These are phyloP conservation scores for Choanephora cucurbitarum DNA, from an alignment of 371 early-diverging fungal genomes.

Conservation along the genomic window DNA sequence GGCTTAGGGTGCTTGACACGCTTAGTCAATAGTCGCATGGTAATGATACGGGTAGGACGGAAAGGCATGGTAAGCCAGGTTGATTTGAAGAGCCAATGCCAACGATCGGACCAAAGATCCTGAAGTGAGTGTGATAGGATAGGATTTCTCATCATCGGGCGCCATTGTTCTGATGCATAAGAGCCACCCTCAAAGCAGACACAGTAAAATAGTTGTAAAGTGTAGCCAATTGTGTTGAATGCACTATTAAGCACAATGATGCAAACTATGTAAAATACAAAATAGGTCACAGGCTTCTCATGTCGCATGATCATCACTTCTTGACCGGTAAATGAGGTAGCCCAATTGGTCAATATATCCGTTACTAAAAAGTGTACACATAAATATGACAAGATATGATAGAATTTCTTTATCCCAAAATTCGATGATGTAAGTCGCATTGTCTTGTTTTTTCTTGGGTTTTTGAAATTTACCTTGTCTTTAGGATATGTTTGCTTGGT, in stretches of 20 bases:
- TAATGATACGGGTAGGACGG: slow-evolving; percentile 33
- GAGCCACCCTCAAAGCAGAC: slow-evolving; percentile 37
- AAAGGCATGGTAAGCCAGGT: slow-evolving; percentile 49
- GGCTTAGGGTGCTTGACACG: slow-evolving; percentile 24
- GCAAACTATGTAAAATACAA: slow-evolving; percentile 20
- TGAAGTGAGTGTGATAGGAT: slow-evolving; percentile 29
- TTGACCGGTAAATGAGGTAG: slow-evolving; percentile 22
- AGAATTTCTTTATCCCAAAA: slow-evolving; percentile 43
- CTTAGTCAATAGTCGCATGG: slow-evolving; percentile 28
- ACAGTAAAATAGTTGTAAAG: slow-evolving; percentile 34
- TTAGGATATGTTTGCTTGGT: slow-evolving; percentile 25
- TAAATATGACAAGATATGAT: slow-evolving; percentile 31
- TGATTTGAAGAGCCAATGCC: slow-evolving; percentile 42
- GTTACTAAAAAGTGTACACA: slow-evolving; percentile 12
- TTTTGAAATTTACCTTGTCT: slow-evolving; percentile 33
- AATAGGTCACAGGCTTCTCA: slow-evolving; percentile 27
- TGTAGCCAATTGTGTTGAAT: slow-evolving; percentile 33
- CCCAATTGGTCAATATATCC: slow-evolving; percentile 33
- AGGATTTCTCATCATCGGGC: slow-evolving; percentile 37
- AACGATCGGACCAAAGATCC: slow-evolving; percentile 43
- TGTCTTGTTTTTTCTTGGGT: not conserved
- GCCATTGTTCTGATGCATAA: slow-evolving; percentile 47
- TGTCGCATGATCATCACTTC: slow-evolving; percentile 19
- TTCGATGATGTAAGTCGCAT: slow-evolving; percentile 16
- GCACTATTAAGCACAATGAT: slow-evolving; percentile 25